A percentile compares a stretch with the other conserved stretches of the same genome.
These are phyloP conservation scores for Phytophthora fragariaefolia DNA, from an alignment of 352 stramenopile species.

Conservation along the genomic window DNA sequence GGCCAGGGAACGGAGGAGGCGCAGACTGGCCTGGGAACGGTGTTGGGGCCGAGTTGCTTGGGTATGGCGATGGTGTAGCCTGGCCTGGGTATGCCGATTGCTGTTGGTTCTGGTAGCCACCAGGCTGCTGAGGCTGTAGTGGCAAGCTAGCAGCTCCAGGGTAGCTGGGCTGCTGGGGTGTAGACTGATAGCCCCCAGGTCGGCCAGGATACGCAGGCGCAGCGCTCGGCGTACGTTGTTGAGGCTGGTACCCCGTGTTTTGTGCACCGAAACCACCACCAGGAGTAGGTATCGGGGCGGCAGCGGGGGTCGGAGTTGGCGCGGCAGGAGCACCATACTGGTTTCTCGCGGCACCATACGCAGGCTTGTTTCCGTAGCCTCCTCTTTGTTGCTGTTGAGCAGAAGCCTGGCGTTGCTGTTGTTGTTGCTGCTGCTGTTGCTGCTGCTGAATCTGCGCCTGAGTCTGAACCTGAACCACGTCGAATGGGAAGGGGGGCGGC, in stretches of 20 bases:
- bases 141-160: slow-evolving; percentile 37
- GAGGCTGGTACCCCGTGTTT: slow-evolving; percentile 46
- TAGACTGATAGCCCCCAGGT: slow-evolving; percentile 43
- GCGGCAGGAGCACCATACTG: slow-evolving; percentile 53
- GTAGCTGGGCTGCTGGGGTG: slow-evolving; percentile 42
- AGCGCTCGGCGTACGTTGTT: slow-evolving; percentile 41
- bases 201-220: slow-evolving; percentile 50
- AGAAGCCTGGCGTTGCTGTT: slow-evolving; percentile 37
- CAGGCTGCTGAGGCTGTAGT: slow-evolving; percentile 39
- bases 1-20: slow-evolving; percentile 46
- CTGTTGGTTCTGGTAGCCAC: slow-evolving; percentile 41
- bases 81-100: slow-evolving; percentile 47
- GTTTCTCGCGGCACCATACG: slow-evolving; percentile 37
- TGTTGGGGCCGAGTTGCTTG: slow-evolving; percentile 26
- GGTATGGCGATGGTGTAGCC: slow-evolving; percentile 41
- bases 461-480: slow-evolving; percentile 67
- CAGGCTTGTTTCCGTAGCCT: slow-evolving; percentile 45
- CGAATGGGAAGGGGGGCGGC: slow-evolving; percentile 86
- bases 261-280: slow-evolving; percentile 45
- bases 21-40: slow-evolving; percentile 45
- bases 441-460: slow-evolving; percentile 67
- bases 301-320: slow-evolving; percentile 29
- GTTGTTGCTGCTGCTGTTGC: slow-evolving; percentile 56
- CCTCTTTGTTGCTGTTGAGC: slow-evolving; percentile 44
- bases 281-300: slow-evolving; percentile 39